A percentile compares a stretch with the other conserved stretches of the same genome.
These are phyloP conservation scores for Cladosporium halotolerans DNA, from an alignment of 2,329 filamentous ascomycete genomes.

Conservation along the genomic window DNA sequence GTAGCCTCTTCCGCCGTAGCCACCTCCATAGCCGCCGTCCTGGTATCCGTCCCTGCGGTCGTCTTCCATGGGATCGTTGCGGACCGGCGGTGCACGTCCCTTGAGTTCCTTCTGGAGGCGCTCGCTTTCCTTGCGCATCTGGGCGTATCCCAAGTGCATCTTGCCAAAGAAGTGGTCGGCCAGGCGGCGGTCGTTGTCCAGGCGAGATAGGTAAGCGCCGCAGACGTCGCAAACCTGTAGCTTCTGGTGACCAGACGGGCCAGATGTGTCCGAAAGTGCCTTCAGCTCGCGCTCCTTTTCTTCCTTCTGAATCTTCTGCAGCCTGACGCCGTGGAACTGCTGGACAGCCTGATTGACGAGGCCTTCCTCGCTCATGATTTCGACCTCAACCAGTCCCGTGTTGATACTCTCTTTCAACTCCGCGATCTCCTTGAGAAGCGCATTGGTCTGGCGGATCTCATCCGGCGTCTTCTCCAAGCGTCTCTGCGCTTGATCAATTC, in stretches of 20 bases:
- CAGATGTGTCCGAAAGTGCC: constrained; percentile 81
- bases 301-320: constrained; percentile 72
- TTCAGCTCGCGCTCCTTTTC: constrained; percentile 86
- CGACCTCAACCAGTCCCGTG: constrained; percentile 76
- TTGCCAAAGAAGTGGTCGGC: constrained; percentile 99
- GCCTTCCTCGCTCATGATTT: constrained; percentile 74
- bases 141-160: constrained; percentile 96
- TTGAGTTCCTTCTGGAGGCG: constrained; percentile 81
- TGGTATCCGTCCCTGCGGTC: constrained; percentile 38
- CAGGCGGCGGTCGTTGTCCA: constrained; percentile 89
- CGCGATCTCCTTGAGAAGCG: constrained; percentile 76
- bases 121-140: constrained; percentile 93
- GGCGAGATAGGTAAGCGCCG: constrained; percentile 82
- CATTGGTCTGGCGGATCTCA: constrained; percentile 92
- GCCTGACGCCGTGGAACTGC: constrained; percentile 79
- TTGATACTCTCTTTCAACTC: constrained; percentile 74
- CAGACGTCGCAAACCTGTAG: constrained; percentile 98
- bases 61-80: constrained; percentile 39
- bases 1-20: constrained; percentile 34
- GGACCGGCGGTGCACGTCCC: constrained; percentile 56
- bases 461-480: constrained; percentile 95
- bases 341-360: constrained; percentile 76
- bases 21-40: constrained; percentile 31
- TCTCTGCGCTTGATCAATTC: constrained; percentile 85
- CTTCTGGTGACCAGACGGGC: constrained; percentile 93